Evolutionary conservation across 306 rosid species (phyloP).

Genomic region (Castanopsis chinensis): DNA sequence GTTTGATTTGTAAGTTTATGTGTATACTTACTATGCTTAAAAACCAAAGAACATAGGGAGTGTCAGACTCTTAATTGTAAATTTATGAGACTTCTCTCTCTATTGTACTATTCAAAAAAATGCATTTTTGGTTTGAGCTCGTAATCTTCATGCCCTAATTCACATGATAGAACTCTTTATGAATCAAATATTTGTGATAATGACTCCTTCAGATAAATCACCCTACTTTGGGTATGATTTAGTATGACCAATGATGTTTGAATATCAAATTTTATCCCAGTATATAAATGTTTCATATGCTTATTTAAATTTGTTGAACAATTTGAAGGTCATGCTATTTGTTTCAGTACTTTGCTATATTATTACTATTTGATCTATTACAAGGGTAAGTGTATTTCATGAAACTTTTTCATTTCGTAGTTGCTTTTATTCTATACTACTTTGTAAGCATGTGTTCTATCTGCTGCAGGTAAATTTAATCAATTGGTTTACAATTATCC

Average conservation of each 20-base stretch:
- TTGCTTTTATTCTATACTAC: constrained; percentile 3
- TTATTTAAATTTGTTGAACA: background rate
- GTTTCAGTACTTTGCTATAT: background rate
- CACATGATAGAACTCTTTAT: too few species aligned
- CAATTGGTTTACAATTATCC: constrained; percentile 98
- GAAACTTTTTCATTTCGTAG: background rate
- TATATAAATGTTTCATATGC: background rate
- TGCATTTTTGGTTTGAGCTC: background rate
- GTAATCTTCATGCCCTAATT: background rate
- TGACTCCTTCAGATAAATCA: background rate
- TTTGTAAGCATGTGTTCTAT: constrained; percentile 9
- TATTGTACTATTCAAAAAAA: constrained; percentile 6
- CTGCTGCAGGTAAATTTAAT: constrained; percentile 83
- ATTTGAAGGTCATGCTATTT: background rate
- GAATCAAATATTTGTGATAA: too few species aligned
- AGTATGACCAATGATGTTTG: background rate
- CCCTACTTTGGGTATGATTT: background rate
- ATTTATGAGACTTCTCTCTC: background rate
- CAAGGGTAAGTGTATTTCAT: background rate
- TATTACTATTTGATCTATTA: background rate
- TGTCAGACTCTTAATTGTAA: constrained; percentile 7
- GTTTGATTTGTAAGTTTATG: background rate
- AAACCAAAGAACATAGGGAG: constrained; percentile 9
- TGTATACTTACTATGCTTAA: background rate
- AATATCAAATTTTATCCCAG: background rate